Conservation (phyloP, 306 rosid species). For the Acacia confusa region DNA sequence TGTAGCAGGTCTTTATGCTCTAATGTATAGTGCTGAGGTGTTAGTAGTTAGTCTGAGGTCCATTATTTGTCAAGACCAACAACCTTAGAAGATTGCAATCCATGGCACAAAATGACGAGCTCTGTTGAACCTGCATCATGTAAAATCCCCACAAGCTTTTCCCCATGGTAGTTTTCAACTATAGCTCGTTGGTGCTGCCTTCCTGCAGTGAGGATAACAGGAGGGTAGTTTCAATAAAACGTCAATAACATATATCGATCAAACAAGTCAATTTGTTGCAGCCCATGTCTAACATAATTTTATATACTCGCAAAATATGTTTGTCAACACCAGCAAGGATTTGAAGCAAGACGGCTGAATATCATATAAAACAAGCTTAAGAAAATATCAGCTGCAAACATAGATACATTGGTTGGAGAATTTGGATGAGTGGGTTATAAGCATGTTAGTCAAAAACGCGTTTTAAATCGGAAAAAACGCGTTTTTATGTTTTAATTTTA, state of each 20-base stretch:
- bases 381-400: neutral
- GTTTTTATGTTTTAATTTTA: no score
- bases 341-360: neutral
- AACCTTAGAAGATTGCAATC: slow-evolving; percentile 88
- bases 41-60: neutral
- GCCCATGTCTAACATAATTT: neutral
- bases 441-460: no score
- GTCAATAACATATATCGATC: neutral
- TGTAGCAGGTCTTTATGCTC: neutral
- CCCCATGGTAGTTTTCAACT: slow-evolving; percentile 56
- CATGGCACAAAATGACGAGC: slow-evolving; percentile 81
- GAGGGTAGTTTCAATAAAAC: neutral
- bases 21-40: neutral
- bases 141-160: slow-evolving; percentile 77
- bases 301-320: neutral
- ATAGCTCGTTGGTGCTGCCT: slow-evolving; percentile 38
- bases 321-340: neutral
- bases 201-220: slow-evolving; percentile 27
- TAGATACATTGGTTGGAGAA: neutral
- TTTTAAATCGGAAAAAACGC: no score
- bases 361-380: neutral
- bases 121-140: slow-evolving; percentile 60
- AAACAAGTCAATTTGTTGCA: neutral
- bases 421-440: no score
- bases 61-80: slow-evolving; percentile 1